Evolutionary conservation across 1,284 basidiomycete genomes (phyloP), one percentile per base, ranked within the genome.

Genomic region (Bjerkandera adusta): DNA sequence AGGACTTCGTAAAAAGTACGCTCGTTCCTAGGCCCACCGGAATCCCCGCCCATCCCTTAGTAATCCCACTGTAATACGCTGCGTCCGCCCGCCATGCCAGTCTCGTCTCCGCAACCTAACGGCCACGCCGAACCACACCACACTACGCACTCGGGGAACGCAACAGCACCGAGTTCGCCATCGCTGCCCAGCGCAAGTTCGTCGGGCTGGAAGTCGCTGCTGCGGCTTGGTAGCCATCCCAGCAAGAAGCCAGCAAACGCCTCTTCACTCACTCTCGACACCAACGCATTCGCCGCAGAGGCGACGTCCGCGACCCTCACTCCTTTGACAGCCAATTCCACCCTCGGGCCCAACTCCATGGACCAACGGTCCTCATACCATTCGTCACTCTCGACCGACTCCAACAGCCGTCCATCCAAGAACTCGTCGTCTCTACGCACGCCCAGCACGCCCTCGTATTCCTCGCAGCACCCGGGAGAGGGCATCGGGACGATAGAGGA

Each of bases 321-420:
- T 54, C 72, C 73, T 38, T 61, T 69, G 45, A 68, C 75, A 26
- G 63, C 72, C 33, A 75, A 69, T 40, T 62, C 74, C 35, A 70
- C 77, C 11, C 68, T 79, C 47, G 73, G 77, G 12, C 79, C 79
- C 20, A 66, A 69, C 18, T 66, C 68, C 35, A 51, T 59, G 49
- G 77, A 81, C 64, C 76, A 77, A 45, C 75, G 84, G 40, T 82
- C 76, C 34, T 88, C 85, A 4, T 85, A 78, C 65, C 83, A 81
- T 59, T 88, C 85, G 8, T 86, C 84, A 0, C 76, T 77, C 51
- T 86, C 85, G 8, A 81, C 72, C 55, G 83, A 85, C 58, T 85
- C 82, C 1, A 77, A 76, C 61, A 62, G 57, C 26, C 26, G 45
- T 22, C 68, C 68, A 54, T 51, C 69, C 29, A 49, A 71, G 18